Evolutionary conservation across 192 early-diverging fungal species (phyloP).

Genomic region (Phlyctochytrium arcticum): DNA sequence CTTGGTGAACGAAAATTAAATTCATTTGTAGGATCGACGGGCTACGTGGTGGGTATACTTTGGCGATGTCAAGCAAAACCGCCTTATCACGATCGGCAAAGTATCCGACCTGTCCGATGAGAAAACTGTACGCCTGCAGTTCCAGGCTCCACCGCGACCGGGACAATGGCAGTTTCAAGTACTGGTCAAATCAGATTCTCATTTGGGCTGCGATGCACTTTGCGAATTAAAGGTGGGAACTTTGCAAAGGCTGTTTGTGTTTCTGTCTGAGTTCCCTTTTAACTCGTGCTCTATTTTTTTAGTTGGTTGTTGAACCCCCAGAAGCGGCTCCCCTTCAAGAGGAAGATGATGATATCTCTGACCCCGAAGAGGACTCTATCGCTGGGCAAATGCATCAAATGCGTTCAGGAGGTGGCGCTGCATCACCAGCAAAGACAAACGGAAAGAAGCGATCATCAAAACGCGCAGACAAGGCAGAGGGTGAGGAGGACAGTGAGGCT

Average conservation of each 20-base stretch:
- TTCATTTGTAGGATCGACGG: conserved; percentile 59
- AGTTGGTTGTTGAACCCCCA: conserved; percentile 57
- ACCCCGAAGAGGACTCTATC: conserved; percentile 93
- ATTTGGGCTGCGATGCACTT: conserved; percentile 75
- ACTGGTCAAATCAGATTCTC: conserved; percentile 85
- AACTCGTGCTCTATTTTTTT: too few species aligned
- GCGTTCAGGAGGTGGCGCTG: conserved; percentile 13
- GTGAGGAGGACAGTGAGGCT: neutral
- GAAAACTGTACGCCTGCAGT: conserved; percentile 67
- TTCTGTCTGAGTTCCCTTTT: neutral
- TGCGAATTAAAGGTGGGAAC: conserved; percentile 69
- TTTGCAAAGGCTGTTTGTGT: too few species aligned
- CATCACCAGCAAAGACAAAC: neutral
- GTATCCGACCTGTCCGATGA: conserved; percentile 61
- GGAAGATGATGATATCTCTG: conserved; percentile 92
- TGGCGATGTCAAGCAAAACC: conserved; percentile 78
- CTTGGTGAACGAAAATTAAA: conserved; percentile 1
- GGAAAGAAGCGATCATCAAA: too few species aligned
- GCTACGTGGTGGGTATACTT: conserved; percentile 90
- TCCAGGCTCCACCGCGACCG: conserved; percentile 86
- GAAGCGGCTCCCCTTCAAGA: conserved; percentile 69
- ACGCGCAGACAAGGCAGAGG: neutral
- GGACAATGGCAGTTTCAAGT: conserved; percentile 80
- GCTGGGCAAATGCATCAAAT: conserved; percentile 93
- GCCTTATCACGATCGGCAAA: conserved; percentile 66